Percentiles rank a stretch among this genome's conserved stretches.
Conservation (phyloP, 1,284 basidiomycete genomes). For the Apiotrichum veenhuisii region DNA sequence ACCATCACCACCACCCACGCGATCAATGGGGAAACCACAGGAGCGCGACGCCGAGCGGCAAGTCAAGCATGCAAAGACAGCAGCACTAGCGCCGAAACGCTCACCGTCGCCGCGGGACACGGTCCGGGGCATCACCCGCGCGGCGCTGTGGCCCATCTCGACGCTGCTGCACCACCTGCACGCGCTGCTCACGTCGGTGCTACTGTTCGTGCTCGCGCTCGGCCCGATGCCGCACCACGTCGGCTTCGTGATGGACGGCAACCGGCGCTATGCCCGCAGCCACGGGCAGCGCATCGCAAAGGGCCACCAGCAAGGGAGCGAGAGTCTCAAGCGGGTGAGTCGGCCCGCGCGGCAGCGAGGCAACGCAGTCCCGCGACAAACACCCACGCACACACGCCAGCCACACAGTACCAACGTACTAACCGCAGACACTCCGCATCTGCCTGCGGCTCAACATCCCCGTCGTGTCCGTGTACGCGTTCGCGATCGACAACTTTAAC, state of each 20-base stretch:
- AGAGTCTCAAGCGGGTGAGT: constrained; percentile 71
- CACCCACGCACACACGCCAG: no score
- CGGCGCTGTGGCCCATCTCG: constrained; percentile 22
- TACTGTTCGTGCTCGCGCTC: constrained; percentile 64
- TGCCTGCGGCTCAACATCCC: constrained; percentile 70
- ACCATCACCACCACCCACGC: not conserved
- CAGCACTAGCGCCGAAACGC: not conserved
- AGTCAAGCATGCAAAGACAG: not conserved
- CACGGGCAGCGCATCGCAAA: constrained; percentile 62
- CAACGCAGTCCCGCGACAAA: no score
- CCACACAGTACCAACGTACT: no score
- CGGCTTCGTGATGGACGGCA: constrained; percentile 98
- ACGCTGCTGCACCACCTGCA: constrained; percentile 33
- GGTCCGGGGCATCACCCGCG: constrained; percentile 1
- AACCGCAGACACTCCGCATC: constrained; percentile 68
- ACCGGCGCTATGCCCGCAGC: constrained; percentile 81
- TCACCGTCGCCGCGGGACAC: not conserved
- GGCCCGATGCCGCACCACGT: constrained; percentile 90
- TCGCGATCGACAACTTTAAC: constrained; percentile 96
- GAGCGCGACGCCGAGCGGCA: not conserved
- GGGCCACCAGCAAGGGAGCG: constrained; percentile 84
- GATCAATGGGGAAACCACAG: not conserved
- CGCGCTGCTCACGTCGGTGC: constrained; percentile 44
- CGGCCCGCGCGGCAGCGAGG: no score
- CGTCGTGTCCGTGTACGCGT: constrained; percentile 90